Base-by-base conservation (phyloP, 2,329 filamentous ascomycete species). In the Phialophora chinensis region DNA sequence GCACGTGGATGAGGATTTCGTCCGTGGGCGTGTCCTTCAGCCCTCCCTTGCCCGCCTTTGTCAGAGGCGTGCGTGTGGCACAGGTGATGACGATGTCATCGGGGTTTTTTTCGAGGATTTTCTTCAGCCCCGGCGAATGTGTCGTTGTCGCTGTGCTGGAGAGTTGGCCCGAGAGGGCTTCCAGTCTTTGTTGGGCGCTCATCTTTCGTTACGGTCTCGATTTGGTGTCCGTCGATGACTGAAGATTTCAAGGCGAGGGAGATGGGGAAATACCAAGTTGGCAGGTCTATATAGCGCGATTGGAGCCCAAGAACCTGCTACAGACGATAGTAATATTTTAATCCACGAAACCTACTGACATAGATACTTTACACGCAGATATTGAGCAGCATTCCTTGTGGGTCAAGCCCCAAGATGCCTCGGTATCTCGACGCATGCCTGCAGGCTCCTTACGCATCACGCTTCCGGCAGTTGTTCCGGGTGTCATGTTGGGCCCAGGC, bases 11-110 rank as follows among this genome's bases (percentile, higher is more conserved):
- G 74, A 98, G 88, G 69, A 98, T 84, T 79, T 98, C 94, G 50
- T 92, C 87, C 4, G 91, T 91, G 61, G 88, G 85, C 8, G 94
- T 98, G 81, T 98, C 94, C 84, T 98, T 98, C 86, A 99, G 95
- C 59, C 89, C 91, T 73, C 95, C 95, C 82, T 93, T 93, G 74
- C 93, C 92, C 73, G 93, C 94, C 81, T 92, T 96, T 72, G 93
- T 97, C 79, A 98, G 88, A 74, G 95, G 87, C 20, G 92, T 96
- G 74, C 95, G 92, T 75, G 97, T 91, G 72, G 91, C 92, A 72
- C 91, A 92, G 68, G 94, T 98, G 70, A 99, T 88, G 75, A 99
- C 95, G 72, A 98, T 88, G 77, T 89, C 87, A 78, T 88, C 85
- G 47, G 86, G 82, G 72, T 83, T 81, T 77, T 88, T 84, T 74